Conservation (phyloP, 2,329 filamentous ascomycete species). For the Colletotrichum sp. region DNA sequence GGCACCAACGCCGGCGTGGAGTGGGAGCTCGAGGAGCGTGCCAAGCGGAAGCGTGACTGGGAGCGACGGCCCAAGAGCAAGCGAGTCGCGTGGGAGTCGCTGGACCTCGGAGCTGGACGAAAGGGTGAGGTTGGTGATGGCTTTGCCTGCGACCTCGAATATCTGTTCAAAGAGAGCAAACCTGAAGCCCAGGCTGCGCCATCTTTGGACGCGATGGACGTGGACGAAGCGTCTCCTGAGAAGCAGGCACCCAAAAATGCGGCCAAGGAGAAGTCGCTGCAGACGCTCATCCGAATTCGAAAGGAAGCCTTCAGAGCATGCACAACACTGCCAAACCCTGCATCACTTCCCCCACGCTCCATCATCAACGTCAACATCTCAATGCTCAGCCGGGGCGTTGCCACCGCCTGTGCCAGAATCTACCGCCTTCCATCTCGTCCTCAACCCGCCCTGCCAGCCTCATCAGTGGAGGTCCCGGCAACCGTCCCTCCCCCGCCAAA, state of each 20-base stretch:
- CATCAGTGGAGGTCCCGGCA: slow-evolving; percentile 51
- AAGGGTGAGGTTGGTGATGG: slow-evolving; percentile 86
- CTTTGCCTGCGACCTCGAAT: slow-evolving; percentile 84
- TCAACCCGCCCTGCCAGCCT: slow-evolving; percentile 26
- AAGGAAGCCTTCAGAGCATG: slow-evolving; percentile 35
- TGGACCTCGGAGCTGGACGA: slow-evolving; percentile 75
- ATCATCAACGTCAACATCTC: slow-evolving; percentile 70
- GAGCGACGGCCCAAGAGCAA: slow-evolving; percentile 82
- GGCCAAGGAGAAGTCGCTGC: slow-evolving; percentile 1
- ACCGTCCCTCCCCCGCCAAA: slow-evolving; percentile 37
- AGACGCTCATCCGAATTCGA: slow-evolving; percentile 7
- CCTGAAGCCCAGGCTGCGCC: not conserved
- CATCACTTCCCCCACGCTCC: slow-evolving; percentile 37
- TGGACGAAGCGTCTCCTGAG: slow-evolving; percentile 17
- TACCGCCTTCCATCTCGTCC: slow-evolving; percentile 75
- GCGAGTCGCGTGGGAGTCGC: slow-evolving; percentile 73
- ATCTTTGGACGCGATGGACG: slow-evolving; percentile 12
- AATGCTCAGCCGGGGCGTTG: slow-evolving; percentile 73
- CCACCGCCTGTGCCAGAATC: slow-evolving; percentile 75
- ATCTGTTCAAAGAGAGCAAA: slow-evolving; percentile 56
- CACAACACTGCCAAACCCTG: slow-evolving; percentile 22
- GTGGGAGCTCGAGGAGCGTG: slow-evolving; percentile 76
- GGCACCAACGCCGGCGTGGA: slow-evolving; percentile 78
- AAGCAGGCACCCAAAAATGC: slow-evolving; percentile 21
- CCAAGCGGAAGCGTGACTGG: slow-evolving; percentile 69